Evolutionary conservation across 2,329 filamentous ascomycete species (phyloP).

Genomic region (Fusarium brachygibbosum): DNA sequence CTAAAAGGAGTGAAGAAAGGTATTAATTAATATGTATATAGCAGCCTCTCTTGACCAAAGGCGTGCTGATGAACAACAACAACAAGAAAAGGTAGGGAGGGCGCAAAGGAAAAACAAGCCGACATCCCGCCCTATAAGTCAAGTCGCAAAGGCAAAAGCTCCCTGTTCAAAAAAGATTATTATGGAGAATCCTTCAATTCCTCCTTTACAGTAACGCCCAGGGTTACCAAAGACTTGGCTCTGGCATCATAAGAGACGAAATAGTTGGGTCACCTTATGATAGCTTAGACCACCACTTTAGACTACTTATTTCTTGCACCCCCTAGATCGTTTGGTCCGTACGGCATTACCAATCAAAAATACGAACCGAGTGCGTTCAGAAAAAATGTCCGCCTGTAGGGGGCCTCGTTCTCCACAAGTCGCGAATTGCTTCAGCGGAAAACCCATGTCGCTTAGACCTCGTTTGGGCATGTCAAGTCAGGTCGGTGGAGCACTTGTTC

Average conservation of each 20-base stretch:
- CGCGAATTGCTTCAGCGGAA: constrained; percentile 26
- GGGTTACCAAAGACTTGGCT: too few species aligned
- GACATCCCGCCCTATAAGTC: constrained; percentile 41
- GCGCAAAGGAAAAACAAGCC: constrained; percentile 32
- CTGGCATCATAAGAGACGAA: too few species aligned
- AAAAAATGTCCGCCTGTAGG: constrained; percentile 20
- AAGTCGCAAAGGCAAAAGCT: neutral
- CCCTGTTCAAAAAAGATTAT: constrained; percentile 22
- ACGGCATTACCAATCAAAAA: constrained; percentile 35
- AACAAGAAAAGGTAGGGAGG: constrained; percentile 14
- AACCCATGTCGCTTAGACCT: constrained; percentile 1
- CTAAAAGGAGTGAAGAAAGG: neutral
- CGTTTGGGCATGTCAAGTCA: constrained; percentile 17
- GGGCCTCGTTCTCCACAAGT: constrained; percentile 14
- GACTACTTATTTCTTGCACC: too few species aligned
- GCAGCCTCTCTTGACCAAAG: constrained; percentile 13
- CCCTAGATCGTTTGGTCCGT: too few species aligned
- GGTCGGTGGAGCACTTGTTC: neutral
- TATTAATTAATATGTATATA: constrained; percentile 17
- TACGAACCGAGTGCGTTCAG: neutral
- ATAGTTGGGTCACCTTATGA: too few species aligned
- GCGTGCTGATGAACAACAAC: constrained; percentile 24
- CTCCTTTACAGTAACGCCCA: neutral
- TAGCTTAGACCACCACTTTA: too few species aligned
- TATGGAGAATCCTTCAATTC: constrained; percentile 11